Evolutionary conservation across 2,329 filamentous ascomycete species (phyloP), one percentile per base, ranked within the genome.

Genomic region (Sarocladium brachiariae): DNA sequence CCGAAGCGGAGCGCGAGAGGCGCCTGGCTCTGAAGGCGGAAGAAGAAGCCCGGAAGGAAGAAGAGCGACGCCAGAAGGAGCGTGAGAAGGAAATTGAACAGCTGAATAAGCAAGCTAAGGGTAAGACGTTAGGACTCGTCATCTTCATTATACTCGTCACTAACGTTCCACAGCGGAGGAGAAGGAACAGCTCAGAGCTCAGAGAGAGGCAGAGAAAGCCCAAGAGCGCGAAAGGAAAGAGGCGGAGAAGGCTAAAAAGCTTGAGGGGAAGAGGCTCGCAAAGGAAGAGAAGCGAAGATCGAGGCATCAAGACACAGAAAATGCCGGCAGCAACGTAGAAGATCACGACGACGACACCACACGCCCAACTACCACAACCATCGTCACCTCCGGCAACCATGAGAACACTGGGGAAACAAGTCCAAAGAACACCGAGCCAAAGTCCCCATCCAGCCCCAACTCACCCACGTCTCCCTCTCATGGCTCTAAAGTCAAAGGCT

Each of bases 1-100:
- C 87, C 0, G 86, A 90, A 61, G 75, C 76, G 54, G 84, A 89
- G 62, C 75, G 80, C 34, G 87, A 85, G 46, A 77, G 83, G 53
- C 77, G 86, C 53, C 73, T 81, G 54, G 82, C 89, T 52, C 74
- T 82, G 55, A 77, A 78, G 58, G 77, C 84, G 61, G 76, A 83
- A 50, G 75, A 82, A 47, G 76, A 78, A 46, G 73, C 73, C 43
- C 72, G 68, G 43, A 75, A 81, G 56, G 83, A 80, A 57, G 70
- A 78, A 49, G 66, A 60, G 3, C 68, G 70, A 37, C 66, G 62
- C 57, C 68, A 71, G 58, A 78, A 71, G 65, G 67, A 67, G 6
- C 70, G 74, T 10, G 75, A 79, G 45, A 74, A 67, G 53, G 78
- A 82, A 61, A 63, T 76, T 3, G 75, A 76, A 50, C 75, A 78